A percentile compares a stretch with the other conserved stretches of the same genome.
phyloP scores from a whole-genome alignment of 345 rosid species.

The Pugionium cornutum region DNA sequence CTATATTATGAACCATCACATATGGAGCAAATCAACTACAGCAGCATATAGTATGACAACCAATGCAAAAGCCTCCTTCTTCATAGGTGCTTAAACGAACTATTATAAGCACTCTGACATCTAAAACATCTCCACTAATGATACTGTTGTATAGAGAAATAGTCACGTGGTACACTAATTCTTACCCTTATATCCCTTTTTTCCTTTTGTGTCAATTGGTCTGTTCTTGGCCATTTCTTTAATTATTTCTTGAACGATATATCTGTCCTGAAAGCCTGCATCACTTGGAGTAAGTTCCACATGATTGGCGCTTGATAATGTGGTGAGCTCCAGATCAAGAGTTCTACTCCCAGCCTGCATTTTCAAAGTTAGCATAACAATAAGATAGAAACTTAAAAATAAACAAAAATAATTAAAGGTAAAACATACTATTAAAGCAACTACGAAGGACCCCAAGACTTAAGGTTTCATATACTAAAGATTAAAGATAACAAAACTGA shows the following conservation, averaged over 20 bases:
- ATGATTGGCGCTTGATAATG: constrained; percentile 80
- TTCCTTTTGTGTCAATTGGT: constrained; percentile 87
- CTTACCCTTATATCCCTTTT: constrained; percentile 79
- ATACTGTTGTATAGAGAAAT: neutral
- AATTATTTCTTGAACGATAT: constrained; percentile 89
- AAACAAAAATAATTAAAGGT: neutral
- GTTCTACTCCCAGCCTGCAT: constrained; percentile 89
- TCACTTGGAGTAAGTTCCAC: constrained; percentile 94
- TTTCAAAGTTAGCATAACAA: neutral
- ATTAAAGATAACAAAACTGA: neutral
- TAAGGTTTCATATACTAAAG: neutral
- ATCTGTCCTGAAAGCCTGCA: constrained; percentile 97
- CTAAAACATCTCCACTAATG: neutral
- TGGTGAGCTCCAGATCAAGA: constrained; percentile 84
- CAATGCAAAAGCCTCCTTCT: neutral
- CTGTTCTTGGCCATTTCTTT: constrained; percentile 98
- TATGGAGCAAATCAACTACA: constrained; percentile 12
- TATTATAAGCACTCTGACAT: neutral
- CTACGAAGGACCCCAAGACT: constrained; percentile 6
- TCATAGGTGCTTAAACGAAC: neutral
- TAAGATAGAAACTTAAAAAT: constrained; percentile 1
- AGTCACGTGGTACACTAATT: neutral
- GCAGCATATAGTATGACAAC: constrained; percentile 1
- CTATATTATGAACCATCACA: neutral
- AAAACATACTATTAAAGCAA: neutral